These are phyloP conservation scores for Phytophthora ohioensis DNA, from an alignment of 352 stramenopile genomes.

Conservation along the genomic window DNA sequence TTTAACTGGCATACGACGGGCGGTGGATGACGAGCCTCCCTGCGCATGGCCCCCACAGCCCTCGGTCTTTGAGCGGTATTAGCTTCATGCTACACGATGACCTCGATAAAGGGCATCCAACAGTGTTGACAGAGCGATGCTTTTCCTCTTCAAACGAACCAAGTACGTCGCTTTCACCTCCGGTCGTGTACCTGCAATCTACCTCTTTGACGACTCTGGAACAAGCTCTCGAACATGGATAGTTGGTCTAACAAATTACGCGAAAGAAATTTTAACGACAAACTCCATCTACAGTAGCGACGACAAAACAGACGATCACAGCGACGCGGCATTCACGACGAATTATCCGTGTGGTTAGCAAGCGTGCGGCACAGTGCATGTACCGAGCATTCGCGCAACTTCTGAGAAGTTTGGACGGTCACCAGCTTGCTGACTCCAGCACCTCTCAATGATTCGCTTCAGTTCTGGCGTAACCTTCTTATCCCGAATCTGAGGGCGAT, in stretches of 20 bases:
- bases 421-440: slow-evolving; percentile 26
- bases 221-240: too few species aligned
- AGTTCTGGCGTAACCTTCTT: slow-evolving; percentile 37
- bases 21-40: slow-evolving; percentile 34
- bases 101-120: too few species aligned
- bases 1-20: slow-evolving; percentile 1
- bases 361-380: slow-evolving; percentile 32
- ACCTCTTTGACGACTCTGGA: too few species aligned
- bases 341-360: slow-evolving; percentile 5
- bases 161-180: too few species aligned
- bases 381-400: slow-evolving; percentile 23
- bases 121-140: too few species aligned
- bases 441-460: slow-evolving; percentile 32
- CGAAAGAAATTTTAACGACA: too few species aligned
- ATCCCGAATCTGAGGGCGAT: slow-evolving; percentile 35
- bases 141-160: too few species aligned
- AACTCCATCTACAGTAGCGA: too few species aligned
- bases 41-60: slow-evolving; percentile 53
- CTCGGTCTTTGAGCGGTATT: slow-evolving; percentile 48
- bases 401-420: slow-evolving; percentile 29
- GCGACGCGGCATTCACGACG: not conserved
- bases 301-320: too few species aligned
- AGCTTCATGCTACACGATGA: not conserved
- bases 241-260: too few species aligned
- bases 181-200: too few species aligned